Evolutionary conservation across 1,139 yeast species (phyloP).

Genomic region (Nematodospora anomalae): DNA sequence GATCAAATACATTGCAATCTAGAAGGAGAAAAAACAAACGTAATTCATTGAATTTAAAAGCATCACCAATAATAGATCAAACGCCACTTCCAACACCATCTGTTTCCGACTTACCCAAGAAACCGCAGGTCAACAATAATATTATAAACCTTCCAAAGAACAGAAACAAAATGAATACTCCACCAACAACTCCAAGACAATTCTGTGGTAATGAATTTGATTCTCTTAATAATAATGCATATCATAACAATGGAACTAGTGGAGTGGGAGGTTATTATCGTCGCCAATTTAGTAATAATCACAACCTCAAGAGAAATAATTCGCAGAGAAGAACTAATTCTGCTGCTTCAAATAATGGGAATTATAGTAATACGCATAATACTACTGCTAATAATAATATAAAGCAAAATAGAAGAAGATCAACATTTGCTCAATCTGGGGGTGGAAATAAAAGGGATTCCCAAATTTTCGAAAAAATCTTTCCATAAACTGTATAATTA

Average conservation of each 20-base stretch:
- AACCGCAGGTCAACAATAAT: conserved; percentile 18
- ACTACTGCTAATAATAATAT: conserved; percentile 3
- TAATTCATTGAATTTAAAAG: conserved; percentile 18
- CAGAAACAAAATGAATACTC: conserved; percentile 7
- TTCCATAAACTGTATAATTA: conserved; percentile 6
- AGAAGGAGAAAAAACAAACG: conserved; percentile 36
- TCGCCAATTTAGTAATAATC: conserved; percentile 10
- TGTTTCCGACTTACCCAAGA: conserved; percentile 22
- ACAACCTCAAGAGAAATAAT: conserved; percentile 11
- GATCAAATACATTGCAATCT: conserved; percentile 25
- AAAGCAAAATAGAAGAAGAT: conserved; percentile 14
- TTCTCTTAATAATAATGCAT: conserved; percentile 5
- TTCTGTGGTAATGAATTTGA: conserved; percentile 4
- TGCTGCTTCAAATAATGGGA: conserved; percentile 12
- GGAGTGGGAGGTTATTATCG: conserved; percentile 8
- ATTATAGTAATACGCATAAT: conserved; percentile 2
- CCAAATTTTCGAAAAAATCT: conserved; percentile 13
- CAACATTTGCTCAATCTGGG: conserved; percentile 9
- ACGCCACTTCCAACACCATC: conserved; percentile 11
- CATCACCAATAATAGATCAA: conserved; percentile 1
- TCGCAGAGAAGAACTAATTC: conserved; percentile 6
- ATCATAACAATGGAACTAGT: conserved; percentile 7
- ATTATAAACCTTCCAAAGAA: conserved; percentile 14
- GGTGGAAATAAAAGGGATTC: conserved; percentile 14
- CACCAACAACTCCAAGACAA: conserved; percentile 8